Evolutionary conservation across 352 stramenopile species (phyloP), one percentile per base, ranked within the genome.

Genomic region (Globisporangium abappressorium): DNA sequence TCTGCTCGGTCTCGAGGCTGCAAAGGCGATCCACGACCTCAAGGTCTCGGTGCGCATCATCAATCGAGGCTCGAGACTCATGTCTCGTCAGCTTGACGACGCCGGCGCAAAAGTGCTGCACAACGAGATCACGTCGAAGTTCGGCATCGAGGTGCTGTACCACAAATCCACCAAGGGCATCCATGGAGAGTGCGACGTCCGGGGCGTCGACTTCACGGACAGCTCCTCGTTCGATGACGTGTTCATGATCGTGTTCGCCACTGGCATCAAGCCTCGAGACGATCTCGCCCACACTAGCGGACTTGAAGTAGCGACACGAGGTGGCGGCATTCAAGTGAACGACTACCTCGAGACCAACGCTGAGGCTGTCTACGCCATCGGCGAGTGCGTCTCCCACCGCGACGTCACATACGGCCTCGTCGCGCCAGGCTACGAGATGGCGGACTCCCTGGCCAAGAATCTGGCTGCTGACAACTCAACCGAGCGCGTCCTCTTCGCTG

Each of bases 321-420:
- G 91, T 15, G 91, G 93, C 24, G 93, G 93, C n/a, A 92, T 98
- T 62, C 72, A 96, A 14, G 92, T 98, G 30, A 89, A 97, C 72
- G 89, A 97, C 71, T 78, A 85, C 56, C 77, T 97, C 51, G 78
- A 84, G 57, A 97, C 92, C 51, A 92, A 78, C 46, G 80, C 76
- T 11, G 68, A 82, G 8, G 77, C 75, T 47, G 84, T 98, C 30
- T 98, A 96, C 72, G 93, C 92, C 8, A 87, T 98, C 60, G 93
- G 93, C 28, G 93, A 98, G 73, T 94, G 93, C 57, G 89, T 94
- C 47, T 81, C 94, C 1, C 90, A 98, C 74, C 89, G 90, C 38
- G 92, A 93, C 62, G 92, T 94, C 58, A 97, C 94, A 66, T 98
- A 98, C 70, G 93, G 93, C n/a, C 76, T 98, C 5, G 93, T 98